Base-by-base conservation (phyloP, 208 protist species). In the Leishmania amazonensis region DNA sequence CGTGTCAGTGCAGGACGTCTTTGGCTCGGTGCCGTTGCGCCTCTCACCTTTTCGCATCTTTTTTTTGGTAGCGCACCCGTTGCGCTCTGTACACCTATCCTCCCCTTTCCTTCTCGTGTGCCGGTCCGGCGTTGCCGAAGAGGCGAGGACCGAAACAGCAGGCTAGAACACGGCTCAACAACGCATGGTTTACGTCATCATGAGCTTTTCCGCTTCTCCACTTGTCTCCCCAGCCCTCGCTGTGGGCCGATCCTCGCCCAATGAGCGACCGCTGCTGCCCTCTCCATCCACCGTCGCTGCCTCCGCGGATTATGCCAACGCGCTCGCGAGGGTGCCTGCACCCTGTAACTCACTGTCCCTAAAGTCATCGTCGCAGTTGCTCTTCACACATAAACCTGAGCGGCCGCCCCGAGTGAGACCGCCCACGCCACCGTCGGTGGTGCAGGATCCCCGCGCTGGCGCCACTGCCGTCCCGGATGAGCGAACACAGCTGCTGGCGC, bases 401-500 rank as follows among this genome's bases (percentile, higher is more conserved):
- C 24, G 13, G 49, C 51, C 72, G n/a, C 72, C 19, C 31, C 72
- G 9, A 13, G 35, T 49, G 49, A 31, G 72, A n/a, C 49, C 51
- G 31, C 7, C 49, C 19, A 42, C 72, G 31, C 31, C 54, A 24
- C 35, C 21, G 74, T 78, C 57, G 21, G 40, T 7, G 35, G 35
- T 0, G 35, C 28, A 7, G 28, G 19, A 70, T 62, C 57, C 0
- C 13, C 67, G 51, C 1, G 42, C 1, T 6, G 54, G 1, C 15
- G 38, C 21, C 13, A 31, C 21, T 17, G 71, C 21, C 5, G 53
- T 28, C 62, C 7, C 9, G 8, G 71, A 38, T 24, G 75, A 53
- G 64, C 35, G 17, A 45, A 21, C 51, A 24, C 64, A 83, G 31
- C 74, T 96, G 8, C 65, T 81, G 2, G 38, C 65, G 13, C 70